Evolutionary conservation across 1,139 yeast species (phyloP).

Genomic region (Scheffersomyces titani): DNA sequence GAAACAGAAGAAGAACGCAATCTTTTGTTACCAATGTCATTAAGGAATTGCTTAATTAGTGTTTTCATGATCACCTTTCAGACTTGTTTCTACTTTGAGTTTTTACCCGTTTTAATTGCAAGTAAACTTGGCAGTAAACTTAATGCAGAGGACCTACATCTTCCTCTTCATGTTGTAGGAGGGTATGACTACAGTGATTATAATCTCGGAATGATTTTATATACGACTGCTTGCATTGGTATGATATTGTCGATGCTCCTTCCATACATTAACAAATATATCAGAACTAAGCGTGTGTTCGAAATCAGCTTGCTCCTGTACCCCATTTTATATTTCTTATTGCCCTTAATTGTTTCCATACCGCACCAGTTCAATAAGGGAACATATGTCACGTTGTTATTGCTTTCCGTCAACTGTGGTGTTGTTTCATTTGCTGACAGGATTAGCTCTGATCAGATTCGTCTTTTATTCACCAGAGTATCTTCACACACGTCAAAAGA

Average conservation of each 20-base stretch:
- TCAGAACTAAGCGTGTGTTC: slow-evolving; percentile 22
- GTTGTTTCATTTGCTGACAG: too few relatives aligned
- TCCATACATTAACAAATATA: slow-evolving; percentile 23
- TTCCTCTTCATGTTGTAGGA: slow-evolving; percentile 21
- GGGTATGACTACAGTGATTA: slow-evolving; percentile 18
- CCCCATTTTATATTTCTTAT: slow-evolving; percentile 21
- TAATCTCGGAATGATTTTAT: too few relatives aligned
- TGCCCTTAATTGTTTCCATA: slow-evolving; percentile 25
- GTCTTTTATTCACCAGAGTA: too few relatives aligned
- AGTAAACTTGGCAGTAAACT: slow-evolving; percentile 1
- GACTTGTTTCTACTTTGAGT: slow-evolving; percentile 20
- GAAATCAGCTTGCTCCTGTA: slow-evolving; percentile 20
- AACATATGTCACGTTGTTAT: slow-evolving; percentile 8
- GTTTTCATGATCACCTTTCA: slow-evolving; percentile 20
- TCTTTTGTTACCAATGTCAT: neutral
- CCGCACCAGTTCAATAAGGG: slow-evolving; percentile 14
- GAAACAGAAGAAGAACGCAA: too few relatives aligned
- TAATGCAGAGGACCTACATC: slow-evolving; percentile 9
- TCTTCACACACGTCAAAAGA: too few relatives aligned
- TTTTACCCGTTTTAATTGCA: slow-evolving; percentile 19
- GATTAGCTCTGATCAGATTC: too few relatives aligned
- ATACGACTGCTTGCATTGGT: slow-evolving; percentile 19
- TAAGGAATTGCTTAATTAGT: slow-evolving; percentile 15
- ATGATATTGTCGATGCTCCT: slow-evolving; percentile 23
- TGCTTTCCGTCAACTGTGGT: neutral